Conservation (phyloP, 192 early-diverging fungal genomes). For the Backusella australiensis region DNA sequence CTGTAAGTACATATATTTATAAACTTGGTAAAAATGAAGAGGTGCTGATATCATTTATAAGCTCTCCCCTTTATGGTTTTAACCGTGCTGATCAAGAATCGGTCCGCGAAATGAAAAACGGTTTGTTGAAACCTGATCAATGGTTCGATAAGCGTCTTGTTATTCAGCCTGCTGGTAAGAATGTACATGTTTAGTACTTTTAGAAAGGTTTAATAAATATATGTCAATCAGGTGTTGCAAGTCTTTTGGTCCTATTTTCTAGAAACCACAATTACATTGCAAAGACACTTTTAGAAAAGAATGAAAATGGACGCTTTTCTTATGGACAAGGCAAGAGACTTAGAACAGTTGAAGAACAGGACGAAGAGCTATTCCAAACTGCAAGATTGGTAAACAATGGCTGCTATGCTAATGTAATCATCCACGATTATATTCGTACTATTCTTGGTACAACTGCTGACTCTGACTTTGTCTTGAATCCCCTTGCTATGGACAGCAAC, state of each 20-base stretch:
- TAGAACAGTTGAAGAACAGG: conserved; percentile 22
- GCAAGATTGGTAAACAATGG: conserved; percentile 47
- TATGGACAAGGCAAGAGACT: conserved; percentile 9
- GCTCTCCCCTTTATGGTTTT: conserved; percentile 39
- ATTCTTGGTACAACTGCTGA: conserved; percentile 40
- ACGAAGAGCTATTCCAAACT: conserved; percentile 51
- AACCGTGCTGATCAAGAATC: conserved; percentile 29
- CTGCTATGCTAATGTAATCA: conserved; percentile 41
- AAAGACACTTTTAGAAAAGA: conserved; percentile 36
- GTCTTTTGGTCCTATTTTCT: conserved; percentile 43
- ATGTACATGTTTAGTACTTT: neutral
- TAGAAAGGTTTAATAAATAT: neutral
- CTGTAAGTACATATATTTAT: conserved; percentile 17
- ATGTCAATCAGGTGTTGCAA: conserved; percentile 25
- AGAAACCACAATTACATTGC: conserved; percentile 56
- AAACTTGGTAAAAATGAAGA: neutral
- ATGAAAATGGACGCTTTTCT: conserved; percentile 43
- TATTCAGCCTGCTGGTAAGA: conserved; percentile 24
- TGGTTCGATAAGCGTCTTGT: conserved; percentile 25
- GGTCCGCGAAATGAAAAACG: conserved; percentile 16
- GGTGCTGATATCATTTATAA: neutral
- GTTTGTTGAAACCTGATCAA: conserved; percentile 24
- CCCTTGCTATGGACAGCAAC: neutral
- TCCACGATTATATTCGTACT: conserved; percentile 45
- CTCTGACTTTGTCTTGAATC: conserved; percentile 35